Conservation (phyloP, 2,329 filamentous ascomycete species). For the Malbranchea zuffiana region DNA sequence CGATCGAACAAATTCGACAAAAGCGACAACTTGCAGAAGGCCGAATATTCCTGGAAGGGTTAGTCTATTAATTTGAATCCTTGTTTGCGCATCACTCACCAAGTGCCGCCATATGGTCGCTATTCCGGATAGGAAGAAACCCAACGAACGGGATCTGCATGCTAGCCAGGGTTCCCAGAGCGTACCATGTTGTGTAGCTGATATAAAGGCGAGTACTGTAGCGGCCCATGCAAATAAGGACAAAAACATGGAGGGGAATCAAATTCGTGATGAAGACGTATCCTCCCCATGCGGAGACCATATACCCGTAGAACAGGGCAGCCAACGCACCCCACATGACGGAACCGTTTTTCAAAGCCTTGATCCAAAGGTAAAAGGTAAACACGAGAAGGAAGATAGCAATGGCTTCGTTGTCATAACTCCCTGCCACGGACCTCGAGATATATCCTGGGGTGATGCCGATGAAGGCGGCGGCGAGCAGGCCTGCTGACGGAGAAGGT, state of each 20-base stretch:
- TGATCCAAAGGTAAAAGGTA: conserved; percentile 98
- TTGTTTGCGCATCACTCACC: conserved; percentile 51
- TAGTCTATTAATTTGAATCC: conserved; percentile 13
- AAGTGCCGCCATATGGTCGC: conserved; percentile 95
- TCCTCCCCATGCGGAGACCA: conserved; percentile 98
- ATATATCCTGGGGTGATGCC: conserved; percentile 96
- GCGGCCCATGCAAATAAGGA: conserved; percentile 90
- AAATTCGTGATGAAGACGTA: conserved; percentile 99
- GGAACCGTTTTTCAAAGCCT: conserved; percentile 90
- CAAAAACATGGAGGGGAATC: conserved; percentile 85
- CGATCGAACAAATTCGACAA: conserved; percentile 81
- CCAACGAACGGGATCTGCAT: conserved; percentile 99
- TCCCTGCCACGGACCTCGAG: conserved; percentile 91
- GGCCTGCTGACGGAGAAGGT: conserved; percentile 83
- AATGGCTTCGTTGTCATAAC: conserved; percentile 99
- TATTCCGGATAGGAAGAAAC: conserved; percentile 90
- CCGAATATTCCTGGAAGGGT: conserved; percentile 69
- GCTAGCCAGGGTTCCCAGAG: conserved; percentile 85
- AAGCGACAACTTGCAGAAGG: conserved; percentile 82
- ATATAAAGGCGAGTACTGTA: conserved; percentile 93
- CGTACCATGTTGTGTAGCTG: conserved; percentile 97
- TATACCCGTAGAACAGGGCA: conserved; percentile 97
- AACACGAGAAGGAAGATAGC: conserved; percentile 97
- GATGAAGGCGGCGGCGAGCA: conserved; percentile 92
- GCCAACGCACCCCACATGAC: conserved; percentile 93